Base-by-base conservation (phyloP, 352 stramenopile species). In the Phytopythium ostracodes region DNA sequence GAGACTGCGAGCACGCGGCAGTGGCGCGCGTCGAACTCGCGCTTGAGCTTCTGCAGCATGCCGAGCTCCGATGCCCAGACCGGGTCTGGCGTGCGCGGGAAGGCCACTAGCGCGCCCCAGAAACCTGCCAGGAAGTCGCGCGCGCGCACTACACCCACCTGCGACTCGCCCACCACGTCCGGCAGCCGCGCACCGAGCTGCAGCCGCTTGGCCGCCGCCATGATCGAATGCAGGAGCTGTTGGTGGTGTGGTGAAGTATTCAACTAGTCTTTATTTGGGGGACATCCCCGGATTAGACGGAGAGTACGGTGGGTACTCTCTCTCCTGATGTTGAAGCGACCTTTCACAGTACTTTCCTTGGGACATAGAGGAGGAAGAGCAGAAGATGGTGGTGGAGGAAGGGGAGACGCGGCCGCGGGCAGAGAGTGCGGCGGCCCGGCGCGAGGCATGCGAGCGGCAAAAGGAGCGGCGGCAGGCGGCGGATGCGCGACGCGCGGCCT, bases 51-150 rank as follows among this genome's bases (percentile, higher is more conserved):
- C 58, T 91, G 81, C 56, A 94, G 60, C 58, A 88, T 85, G 27
- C 85, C 85, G 25, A 94, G 71, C 59, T 94, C 85, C 31, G 85
- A 88, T 22, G 84, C 65, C 83, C 85, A 94, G 43, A 91, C 84
- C 0, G 85, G 85, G 65, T 92, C 81, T 59, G 82, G 79, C 14
- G 77, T 73, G 59, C 86, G 76, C 50, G 83, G 83, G 72, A 92
- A 92, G 24, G 79, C 87, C 55, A 74, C 77, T 50, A 94, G 63
- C 43, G 90, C 65, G 27, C 79, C 81, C 82, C 85, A 94, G 27
- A 73, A 67, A 27, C 80, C 85, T 22, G 86, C 70, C 36, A 94
- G 74, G 63, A 88, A 88, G 67, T 94, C 85, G 12, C 91, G 81
- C 22, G 82, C 72, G 35, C 81, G 77, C 42, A 94, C 68, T 53